These are phyloP conservation scores for Populus ilicifolia DNA, from an alignment of 345 rosid genomes.

Conservation along the genomic window DNA sequence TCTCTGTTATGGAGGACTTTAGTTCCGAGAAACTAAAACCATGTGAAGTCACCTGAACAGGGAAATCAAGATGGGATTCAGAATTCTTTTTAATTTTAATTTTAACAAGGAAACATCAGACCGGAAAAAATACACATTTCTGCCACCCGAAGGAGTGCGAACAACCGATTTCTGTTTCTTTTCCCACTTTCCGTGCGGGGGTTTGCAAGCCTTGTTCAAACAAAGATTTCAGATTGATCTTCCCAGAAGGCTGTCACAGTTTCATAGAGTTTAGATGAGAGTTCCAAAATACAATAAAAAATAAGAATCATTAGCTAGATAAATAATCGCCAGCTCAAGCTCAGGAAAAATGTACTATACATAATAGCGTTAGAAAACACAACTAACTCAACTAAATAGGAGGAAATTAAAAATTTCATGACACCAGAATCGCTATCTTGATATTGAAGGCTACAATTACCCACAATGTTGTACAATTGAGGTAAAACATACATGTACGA, in stretches of 20 bases:
- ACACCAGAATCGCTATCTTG: not conserved
- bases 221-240: not conserved
- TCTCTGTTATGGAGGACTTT: no score
- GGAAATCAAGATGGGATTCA: no score
- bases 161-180: not conserved
- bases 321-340: not conserved
- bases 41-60: no score
- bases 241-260: not conserved
- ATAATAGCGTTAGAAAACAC: not conserved
- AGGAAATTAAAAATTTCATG: not conserved
- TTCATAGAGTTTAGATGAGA: not conserved
- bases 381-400: not conserved
- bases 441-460: not conserved
- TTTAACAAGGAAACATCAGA: no score
- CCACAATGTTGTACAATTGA: slow-evolving; percentile 12
- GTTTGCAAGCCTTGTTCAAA: no score
- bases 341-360: not conserved
- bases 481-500: not conserved
- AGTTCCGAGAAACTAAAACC: no score
- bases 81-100: no score
- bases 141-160: not conserved
- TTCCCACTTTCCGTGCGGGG: not conserved
- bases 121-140: no score
- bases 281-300: not conserved
- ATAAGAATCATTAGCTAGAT: not conserved